Base-by-base conservation (phyloP, 257 asterid species). In the Lithospermum erythrorhizon region DNA sequence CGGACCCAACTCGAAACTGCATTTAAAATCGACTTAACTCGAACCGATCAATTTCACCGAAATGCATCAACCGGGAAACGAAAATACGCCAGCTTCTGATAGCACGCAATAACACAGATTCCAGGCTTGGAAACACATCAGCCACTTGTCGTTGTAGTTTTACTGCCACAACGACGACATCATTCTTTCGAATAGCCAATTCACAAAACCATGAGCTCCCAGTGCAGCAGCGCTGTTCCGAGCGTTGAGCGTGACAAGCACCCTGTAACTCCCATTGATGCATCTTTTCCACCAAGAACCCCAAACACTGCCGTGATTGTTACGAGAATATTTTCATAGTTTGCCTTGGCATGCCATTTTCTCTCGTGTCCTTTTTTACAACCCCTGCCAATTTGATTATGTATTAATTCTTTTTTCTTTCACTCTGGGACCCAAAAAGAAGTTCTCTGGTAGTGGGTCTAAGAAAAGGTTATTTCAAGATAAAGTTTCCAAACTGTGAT, bases 231-330 rank as follows among this genome's bases (percentile, higher is more conserved):
- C 95, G 71, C 96, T 87, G 83, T 90, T 90, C 51, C 91, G 71
- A 59, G 83, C 83, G 0, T 87, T 85, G 73, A n/a, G 85, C 89
- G 57, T 81, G 87, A 84, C 98, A 90, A n/a, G 71, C 98, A 90
- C 66, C 82, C n/a, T 83, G 72, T 85, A 90, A 41, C 96, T n/a
- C 98, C 98, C 96, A 90, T 55, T 87, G 96, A 59, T 83, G 87
- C 74, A n/a, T n/a, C 87, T 91, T 72, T 65, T 87, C 98, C 96
- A 90, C 98, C 96, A 90, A 6, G 96, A 87, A 45, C 98, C 98
- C 96, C 98, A 87, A 27, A 90, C 94, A 47, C 73, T 78, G 0
- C 88, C 79, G 74, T 87, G 98, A 74, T 87, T 87, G 65, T 90
- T 90, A 29, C 62, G 35, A 79, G 81, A 68, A 87, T 96, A 70